Percentiles rank a stretch among this genome's conserved stretches.
These are phyloP conservation scores for Paxillus rubicundulus DNA, from an alignment of 768 basidiomycete species.

Conservation along the genomic window DNA sequence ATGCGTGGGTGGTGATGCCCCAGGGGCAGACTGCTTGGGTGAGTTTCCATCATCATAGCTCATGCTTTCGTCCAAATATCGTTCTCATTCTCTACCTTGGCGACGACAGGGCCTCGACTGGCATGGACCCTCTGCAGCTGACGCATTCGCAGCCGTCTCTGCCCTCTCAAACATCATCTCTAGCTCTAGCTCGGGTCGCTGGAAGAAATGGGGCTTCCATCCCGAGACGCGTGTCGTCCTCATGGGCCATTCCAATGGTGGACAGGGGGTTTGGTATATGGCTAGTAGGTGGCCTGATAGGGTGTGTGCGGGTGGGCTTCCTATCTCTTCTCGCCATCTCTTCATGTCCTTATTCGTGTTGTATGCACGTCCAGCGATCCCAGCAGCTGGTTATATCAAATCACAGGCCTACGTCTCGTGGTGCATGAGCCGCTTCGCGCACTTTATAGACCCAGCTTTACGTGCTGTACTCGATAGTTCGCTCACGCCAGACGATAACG, in stretches of 20 bases:
- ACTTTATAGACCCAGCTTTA: constrained; percentile 74
- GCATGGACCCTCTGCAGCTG: constrained; percentile 79
- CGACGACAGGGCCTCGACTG: constrained; percentile 76
- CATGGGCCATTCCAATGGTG: constrained; percentile 93
- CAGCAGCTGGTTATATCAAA: constrained; percentile 83
- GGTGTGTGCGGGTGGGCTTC: constrained; percentile 53
- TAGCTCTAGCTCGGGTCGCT: constrained; percentile 24
- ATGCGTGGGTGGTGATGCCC: constrained; percentile 78
- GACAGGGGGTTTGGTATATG: constrained; percentile 85
- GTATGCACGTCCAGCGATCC: constrained; percentile 47
- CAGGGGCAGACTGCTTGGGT: constrained; percentile 87
- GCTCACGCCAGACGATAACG: constrained; percentile 83
- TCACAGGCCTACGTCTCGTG: constrained; percentile 84
- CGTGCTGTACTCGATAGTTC: constrained; percentile 71
- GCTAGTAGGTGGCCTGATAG: constrained; percentile 76
- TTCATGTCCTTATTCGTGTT: background rate
- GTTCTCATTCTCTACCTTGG: background rate
- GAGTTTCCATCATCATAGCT: constrained; percentile 8
- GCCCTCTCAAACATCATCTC: constrained; percentile 51
- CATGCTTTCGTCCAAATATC: background rate
- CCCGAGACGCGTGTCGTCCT: constrained; percentile 50
- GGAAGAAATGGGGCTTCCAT: constrained; percentile 42
- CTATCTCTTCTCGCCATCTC: background rate
- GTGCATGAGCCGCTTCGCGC: constrained; percentile 66
- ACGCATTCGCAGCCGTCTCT: constrained; percentile 63